These are phyloP conservation scores for Hypholoma sublateritium DNA, from an alignment of 768 basidiomycete species.

Conservation along the genomic window DNA sequence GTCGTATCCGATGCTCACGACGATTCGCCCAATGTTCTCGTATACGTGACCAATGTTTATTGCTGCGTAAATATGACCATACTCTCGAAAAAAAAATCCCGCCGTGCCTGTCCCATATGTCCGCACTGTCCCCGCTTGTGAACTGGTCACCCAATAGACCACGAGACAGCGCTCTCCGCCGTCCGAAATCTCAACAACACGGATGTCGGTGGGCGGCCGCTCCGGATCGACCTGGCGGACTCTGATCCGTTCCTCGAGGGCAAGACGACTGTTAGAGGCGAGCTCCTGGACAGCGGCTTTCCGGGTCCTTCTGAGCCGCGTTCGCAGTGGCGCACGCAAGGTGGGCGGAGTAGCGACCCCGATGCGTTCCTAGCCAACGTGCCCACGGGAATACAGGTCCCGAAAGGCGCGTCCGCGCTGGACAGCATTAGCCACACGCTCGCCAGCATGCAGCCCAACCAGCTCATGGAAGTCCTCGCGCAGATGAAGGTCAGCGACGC, in stretches of 20 bases:
- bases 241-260: conserved; percentile 91
- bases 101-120: not conserved
- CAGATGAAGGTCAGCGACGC: conserved; percentile 86
- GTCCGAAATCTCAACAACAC: conserved; percentile 94
- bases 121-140: not conserved
- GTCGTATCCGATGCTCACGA: too few relatives aligned
- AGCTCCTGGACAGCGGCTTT: conserved; percentile 68
- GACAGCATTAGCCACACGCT: conserved; percentile 87
- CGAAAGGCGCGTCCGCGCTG: conserved; percentile 67
- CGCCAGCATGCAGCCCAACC: conserved; percentile 77
- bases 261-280: conserved; percentile 85
- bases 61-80: too few relatives aligned
- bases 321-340: conserved; percentile 54
- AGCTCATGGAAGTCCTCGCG: conserved; percentile 91
- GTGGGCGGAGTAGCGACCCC: conserved; percentile 42
- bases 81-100: too few relatives aligned
- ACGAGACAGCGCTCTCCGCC: conserved; percentile 93
- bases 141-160: conserved; percentile 52
- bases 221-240: conserved; percentile 93
- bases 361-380: conserved; percentile 61
- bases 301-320: conserved; percentile 55
- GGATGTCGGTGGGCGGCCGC: conserved; percentile 88
- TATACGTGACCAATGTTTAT: too few relatives aligned
- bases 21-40: too few relatives aligned
- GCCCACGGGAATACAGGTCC: conserved; percentile 75